Percentiles rank a stretch among this genome's conserved stretches.
Conservation (phyloP, 2,329 filamentous ascomycete genomes). For the Hansfordia pulvinata region DNA sequence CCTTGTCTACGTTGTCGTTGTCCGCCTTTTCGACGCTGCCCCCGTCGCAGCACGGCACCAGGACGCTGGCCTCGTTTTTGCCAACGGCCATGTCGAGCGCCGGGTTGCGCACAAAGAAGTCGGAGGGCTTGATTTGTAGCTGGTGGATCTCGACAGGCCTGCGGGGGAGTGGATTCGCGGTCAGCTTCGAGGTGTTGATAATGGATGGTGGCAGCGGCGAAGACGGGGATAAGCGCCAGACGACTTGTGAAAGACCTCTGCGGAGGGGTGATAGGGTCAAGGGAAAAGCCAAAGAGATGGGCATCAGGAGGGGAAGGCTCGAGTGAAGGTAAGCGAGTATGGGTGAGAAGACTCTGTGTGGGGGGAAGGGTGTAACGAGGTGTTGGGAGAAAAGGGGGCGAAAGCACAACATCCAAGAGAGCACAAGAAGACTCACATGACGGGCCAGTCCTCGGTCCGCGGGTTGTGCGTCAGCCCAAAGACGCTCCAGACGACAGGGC, state of each 20-base stretch:
- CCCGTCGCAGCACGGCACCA: conserved; percentile 20
- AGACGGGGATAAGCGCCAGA: too few species aligned
- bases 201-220: too few species aligned
- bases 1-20: conserved; percentile 1
- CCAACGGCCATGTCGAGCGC: conserved; percentile 28
- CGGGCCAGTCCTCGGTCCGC: conserved; percentile 34
- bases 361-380: background rate
- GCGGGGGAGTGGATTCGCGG: too few species aligned
- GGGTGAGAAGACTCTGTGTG: background rate
- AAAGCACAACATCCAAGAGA: too few species aligned
- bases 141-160: conserved; percentile 35
- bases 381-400: background rate
- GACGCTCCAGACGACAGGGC: conserved; percentile 37
- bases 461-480: conserved; percentile 35
- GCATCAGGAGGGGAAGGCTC: too few species aligned
- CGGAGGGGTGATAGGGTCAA: too few species aligned
- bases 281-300: background rate
- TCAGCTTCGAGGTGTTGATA: conserved; percentile 1
- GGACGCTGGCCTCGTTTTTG: conserved; percentile 24
- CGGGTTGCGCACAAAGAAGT: conserved; percentile 32
- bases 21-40: background rate
- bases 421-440: conserved; percentile 34
- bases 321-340: too few species aligned
- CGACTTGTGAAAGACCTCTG: too few species aligned
- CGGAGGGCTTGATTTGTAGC: conserved; percentile 27